Percentiles rank a stretch among this genome's conserved stretches.
phyloP scores from a whole-genome alignment of 2,329 filamentous ascomycete genomes.

The Fusarium sp. region DNA sequence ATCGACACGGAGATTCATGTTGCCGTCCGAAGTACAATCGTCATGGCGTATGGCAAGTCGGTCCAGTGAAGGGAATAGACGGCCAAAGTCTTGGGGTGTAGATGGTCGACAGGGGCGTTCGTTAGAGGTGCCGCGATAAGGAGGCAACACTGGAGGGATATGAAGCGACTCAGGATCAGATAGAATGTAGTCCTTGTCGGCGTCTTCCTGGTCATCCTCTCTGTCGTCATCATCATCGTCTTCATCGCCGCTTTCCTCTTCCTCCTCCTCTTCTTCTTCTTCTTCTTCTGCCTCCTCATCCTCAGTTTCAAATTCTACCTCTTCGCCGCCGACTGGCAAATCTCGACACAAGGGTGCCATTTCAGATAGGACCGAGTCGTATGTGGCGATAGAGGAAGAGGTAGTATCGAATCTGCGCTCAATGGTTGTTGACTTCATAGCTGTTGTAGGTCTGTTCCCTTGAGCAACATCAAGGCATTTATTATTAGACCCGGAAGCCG shows the following conservation, averaged over 20 bases:
- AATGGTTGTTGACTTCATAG: slow-evolving; percentile 13
- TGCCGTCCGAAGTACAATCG: slow-evolving; percentile 88
- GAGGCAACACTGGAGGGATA: slow-evolving; percentile 63
- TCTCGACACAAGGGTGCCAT: slow-evolving; percentile 42
- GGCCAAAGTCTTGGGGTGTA: slow-evolving; percentile 82
- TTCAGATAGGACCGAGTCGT: slow-evolving; percentile 72
- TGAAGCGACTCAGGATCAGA: slow-evolving; percentile 43
- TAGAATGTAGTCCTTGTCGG: slow-evolving; percentile 40
- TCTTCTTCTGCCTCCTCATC: slow-evolving; percentile 35
- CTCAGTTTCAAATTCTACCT: slow-evolving; percentile 35
- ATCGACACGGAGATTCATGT: slow-evolving; percentile 95
- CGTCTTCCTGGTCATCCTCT: slow-evolving; percentile 40
- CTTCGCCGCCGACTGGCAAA: slow-evolving; percentile 35
- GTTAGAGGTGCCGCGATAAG: slow-evolving; percentile 67
- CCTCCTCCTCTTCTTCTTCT: slow-evolving; percentile 27
- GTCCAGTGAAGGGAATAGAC: slow-evolving; percentile 86
- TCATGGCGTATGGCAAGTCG: slow-evolving; percentile 88
- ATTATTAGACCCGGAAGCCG: slow-evolving; percentile 38
- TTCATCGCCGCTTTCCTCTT: slow-evolving; percentile 35
- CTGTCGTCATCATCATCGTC: slow-evolving; percentile 50
- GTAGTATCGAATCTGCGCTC: slow-evolving; percentile 33
- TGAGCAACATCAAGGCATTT: slow-evolving; percentile 26
- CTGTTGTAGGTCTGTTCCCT: slow-evolving; percentile 18
- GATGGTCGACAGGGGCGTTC: slow-evolving; percentile 77
- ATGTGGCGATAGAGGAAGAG: slow-evolving; percentile 76